Base-by-base conservation (phyloP, 2,329 filamentous ascomycete species). In the Diaporthe nobilis region DNA sequence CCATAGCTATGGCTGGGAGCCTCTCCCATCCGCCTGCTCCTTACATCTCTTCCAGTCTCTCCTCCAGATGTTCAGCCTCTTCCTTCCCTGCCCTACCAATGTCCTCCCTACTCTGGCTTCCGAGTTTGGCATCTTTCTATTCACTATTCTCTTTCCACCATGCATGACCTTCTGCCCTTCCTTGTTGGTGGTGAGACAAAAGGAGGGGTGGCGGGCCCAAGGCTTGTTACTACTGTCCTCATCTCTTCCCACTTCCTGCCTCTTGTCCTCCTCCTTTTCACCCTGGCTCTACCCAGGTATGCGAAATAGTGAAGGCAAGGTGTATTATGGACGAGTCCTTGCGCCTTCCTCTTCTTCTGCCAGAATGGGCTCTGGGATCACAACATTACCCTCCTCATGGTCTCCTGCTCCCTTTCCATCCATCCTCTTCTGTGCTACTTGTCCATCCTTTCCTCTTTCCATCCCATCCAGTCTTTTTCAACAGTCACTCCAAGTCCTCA, bases 271-370 rank as follows among this genome's bases (percentile, higher is more conserved):
- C 34, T 39, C n/a, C 34, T 39, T 61, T 22, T 8, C 58, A 5
- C 7, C 34, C n/a, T 28, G 20, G 20, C n/a, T 70, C n/a, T 25
- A 39, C 37, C 37, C 37, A 39, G 37, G 37, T 39, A 20, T 28
- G 9, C n/a, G 17, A 4, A 42, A 8, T n/a, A 42, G 13, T 37
- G 13, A 39, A 42, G 49, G 65, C 34, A 55, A 42, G n/a, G 6
- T 42, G 20, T 12, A 55, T 39, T 4, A 55, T 42, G n/a, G n/a
- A 20, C 39, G 13, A 20, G 9, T n/a, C 42, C 25, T 53, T 15
- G 65, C 39, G 34, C 65, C 49, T 70, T 55, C 49, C 65, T 39
- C 31, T 53, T 53, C n/a, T 28, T 28, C 15, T 55, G 34, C 22
- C 61, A 34, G 42, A 47, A 34, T 22, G 42, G 25, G 3, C 17